Evolutionary conservation across 1,284 basidiomycete genomes (phyloP).

Genomic region (Trichosporon sp.): DNA sequence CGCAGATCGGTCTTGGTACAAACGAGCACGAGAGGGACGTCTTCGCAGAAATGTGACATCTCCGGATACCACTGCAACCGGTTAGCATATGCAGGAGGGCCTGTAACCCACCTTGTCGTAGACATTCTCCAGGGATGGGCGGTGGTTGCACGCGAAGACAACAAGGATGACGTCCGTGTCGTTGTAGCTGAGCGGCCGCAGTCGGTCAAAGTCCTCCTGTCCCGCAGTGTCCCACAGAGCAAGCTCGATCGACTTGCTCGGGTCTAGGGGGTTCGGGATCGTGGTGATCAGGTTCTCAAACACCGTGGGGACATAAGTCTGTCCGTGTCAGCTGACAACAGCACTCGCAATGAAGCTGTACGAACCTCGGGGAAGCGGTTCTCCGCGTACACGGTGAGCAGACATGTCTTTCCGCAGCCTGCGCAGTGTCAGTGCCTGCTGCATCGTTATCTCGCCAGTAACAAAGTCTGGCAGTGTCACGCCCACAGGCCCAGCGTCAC

Average conservation of each 20-base stretch:
- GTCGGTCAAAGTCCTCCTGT: conserved; percentile 94
- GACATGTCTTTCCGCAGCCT: conserved; percentile 61
- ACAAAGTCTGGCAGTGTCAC: background rate
- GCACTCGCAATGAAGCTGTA: conserved; percentile 7
- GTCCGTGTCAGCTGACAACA: conserved; percentile 13
- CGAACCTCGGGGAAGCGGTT: conserved; percentile 92
- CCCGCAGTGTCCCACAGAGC: conserved; percentile 98
- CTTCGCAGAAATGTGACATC: conserved; percentile 94
- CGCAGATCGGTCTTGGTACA: conserved; percentile 92
- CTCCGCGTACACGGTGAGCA: conserved; percentile 68
- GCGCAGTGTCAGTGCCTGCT: background rate
- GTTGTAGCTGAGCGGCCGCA: conserved; percentile 90
- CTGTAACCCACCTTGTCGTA: conserved; percentile 59
- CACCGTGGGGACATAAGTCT: conserved; percentile 96
- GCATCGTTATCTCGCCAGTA: background rate
- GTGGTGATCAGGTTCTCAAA: conserved; percentile 97
- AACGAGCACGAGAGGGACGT: conserved; percentile 85
- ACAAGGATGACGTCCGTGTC: conserved; percentile 96
- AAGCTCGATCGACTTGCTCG: conserved; percentile 81
- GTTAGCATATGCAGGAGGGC: background rate
- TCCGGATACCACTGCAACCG: conserved; percentile 85
- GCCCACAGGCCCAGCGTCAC: background rate
- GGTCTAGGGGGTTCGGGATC: conserved; percentile 65
- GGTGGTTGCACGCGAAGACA: conserved; percentile 95
- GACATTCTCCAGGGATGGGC: conserved; percentile 89